Evolutionary conservation across 345 rosid species (phyloP), one percentile per base, ranked within the genome.

Genomic region (Citrus medica): DNA sequence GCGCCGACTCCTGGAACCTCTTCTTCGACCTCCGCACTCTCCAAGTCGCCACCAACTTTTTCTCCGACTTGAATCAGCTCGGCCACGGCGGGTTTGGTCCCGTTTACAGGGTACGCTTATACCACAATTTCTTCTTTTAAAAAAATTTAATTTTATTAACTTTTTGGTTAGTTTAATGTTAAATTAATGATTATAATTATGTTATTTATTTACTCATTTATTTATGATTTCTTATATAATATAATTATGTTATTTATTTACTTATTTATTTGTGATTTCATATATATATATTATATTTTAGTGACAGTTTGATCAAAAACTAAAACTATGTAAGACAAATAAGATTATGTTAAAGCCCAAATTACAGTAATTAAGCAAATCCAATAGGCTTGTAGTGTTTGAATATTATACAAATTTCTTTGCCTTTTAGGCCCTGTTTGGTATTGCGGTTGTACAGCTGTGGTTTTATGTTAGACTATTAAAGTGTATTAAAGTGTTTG

Each of bases 71-170:
- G 72, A 91, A 91, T 72, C 89, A 77, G 82, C 94, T 94, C 42
- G 98, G 98, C 35, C 95, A 89, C 42, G 98, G 98, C 62, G 98
- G 98, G 22, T 94, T 92, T 78, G 98, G 98, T 59, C 97, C 97
- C 58, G 98, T 94, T 79, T 92, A 78, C 90, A 94, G 88, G 92
- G 98, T 92, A 24, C 14, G 30, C 32, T 10, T 1, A 5, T 24
- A 46, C 51, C 17, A 1, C 51, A 46, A 46, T 53, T 51, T 53
- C 22, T 53, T 53, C 22, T 53, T 53, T 53, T 1, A 0, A 16
- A 53, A 53, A 53, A 16, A 48, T 0, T 9, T 46, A 46, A 46
- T 42, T 42, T 10, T 2, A 10, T 10, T 42, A 62, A 62, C 33
- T 62, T 12, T 62, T 5, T 10, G 27, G 33, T 61, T 61, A 27